Evolutionary conservation across 352 stramenopile species (phyloP).

Genomic region (Pythium plurisporium): DNA sequence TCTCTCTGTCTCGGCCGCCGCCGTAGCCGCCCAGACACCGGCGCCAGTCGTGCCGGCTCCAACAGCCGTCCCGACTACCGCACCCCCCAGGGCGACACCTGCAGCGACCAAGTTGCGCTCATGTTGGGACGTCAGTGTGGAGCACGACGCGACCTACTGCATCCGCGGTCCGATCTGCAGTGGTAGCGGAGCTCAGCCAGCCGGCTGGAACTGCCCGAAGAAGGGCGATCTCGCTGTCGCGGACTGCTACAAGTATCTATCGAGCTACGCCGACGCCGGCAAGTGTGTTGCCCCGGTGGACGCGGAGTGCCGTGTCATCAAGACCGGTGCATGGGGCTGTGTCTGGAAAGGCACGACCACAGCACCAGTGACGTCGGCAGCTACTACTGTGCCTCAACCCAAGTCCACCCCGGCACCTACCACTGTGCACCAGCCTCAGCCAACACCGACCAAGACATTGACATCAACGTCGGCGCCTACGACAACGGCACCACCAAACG

Average conservation of each 20-base stretch:
- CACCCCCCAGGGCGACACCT: too few species aligned
- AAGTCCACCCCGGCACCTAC: neutral
- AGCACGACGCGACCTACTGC: constrained; percentile 69
- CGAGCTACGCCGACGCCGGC: constrained; percentile 38
- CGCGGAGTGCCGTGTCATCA: constrained; percentile 46
- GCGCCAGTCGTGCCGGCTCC: too few species aligned
- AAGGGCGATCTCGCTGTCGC: constrained; percentile 46
- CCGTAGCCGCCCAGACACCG: too few species aligned
- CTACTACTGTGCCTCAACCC: neutral
- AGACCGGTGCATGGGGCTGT: constrained; percentile 68
- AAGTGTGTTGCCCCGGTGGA: constrained; percentile 50
- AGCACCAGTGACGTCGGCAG: neutral
- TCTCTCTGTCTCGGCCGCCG: too few species aligned
- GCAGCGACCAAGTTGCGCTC: neutral
- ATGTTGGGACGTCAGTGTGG: constrained; percentile 45
- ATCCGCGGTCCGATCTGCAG: constrained; percentile 62
- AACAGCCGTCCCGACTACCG: too few species aligned
- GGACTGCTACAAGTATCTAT: constrained; percentile 46
- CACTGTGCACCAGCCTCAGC: neutral
- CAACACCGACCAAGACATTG: neutral
- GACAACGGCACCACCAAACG: neutral
- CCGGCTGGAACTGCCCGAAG: constrained; percentile 46
- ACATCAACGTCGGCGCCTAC: neutral
- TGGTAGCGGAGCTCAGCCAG: constrained; percentile 30
- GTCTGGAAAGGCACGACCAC: constrained; percentile 27